phyloP scores from a whole-genome alignment of 768 basidiomycete genomes.

The Tulasnella calospora region DNA sequence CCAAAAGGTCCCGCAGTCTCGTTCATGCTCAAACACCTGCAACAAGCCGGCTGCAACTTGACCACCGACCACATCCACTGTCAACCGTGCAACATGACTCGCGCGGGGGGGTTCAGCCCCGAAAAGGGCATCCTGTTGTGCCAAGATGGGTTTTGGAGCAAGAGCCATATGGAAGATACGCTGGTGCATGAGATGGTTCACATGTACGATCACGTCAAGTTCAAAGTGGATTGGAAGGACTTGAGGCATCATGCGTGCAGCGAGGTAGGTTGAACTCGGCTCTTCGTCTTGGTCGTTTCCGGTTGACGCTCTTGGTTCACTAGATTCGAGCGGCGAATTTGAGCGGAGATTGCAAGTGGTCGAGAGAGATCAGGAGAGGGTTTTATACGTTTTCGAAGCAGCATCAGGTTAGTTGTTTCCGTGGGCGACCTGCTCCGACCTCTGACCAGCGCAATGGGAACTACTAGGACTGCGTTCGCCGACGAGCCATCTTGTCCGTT shows the following conservation, averaged over 20 bases:
- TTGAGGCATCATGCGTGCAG: conserved; percentile 93
- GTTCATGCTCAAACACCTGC: conserved; percentile 91
- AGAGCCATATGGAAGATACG: conserved; percentile 88
- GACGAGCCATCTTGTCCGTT: conserved; percentile 80
- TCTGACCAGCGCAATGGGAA: background rate
- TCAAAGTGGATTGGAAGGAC: conserved; percentile 89
- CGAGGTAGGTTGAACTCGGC: conserved; percentile 56
- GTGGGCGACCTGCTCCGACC: too few relatives aligned
- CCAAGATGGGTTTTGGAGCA: conserved; percentile 72
- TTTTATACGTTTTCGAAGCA: conserved; percentile 82
- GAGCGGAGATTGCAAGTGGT: conserved; percentile 87
- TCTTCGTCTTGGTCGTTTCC: background rate
- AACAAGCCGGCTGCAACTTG: conserved; percentile 64
- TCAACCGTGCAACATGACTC: conserved; percentile 68
- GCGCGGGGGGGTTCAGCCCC: conserved; percentile 77
- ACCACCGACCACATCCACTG: conserved; percentile 73
- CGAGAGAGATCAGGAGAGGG: conserved; percentile 73
- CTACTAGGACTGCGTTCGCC: conserved; percentile 76
- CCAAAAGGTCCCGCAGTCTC: conserved; percentile 70
- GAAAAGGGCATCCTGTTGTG: conserved; percentile 78
- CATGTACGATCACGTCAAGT: conserved; percentile 91
- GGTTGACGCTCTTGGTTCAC: background rate
- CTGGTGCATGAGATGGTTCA: conserved; percentile 91
- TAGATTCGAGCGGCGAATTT: conserved; percentile 94
- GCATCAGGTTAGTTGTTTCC: conserved; percentile 63